A percentile compares a stretch with the other conserved stretches of the same genome.
These are phyloP conservation scores for Daldinia loculata DNA, from an alignment of 495 filamentous ascomycete species.

Conservation along the genomic window DNA sequence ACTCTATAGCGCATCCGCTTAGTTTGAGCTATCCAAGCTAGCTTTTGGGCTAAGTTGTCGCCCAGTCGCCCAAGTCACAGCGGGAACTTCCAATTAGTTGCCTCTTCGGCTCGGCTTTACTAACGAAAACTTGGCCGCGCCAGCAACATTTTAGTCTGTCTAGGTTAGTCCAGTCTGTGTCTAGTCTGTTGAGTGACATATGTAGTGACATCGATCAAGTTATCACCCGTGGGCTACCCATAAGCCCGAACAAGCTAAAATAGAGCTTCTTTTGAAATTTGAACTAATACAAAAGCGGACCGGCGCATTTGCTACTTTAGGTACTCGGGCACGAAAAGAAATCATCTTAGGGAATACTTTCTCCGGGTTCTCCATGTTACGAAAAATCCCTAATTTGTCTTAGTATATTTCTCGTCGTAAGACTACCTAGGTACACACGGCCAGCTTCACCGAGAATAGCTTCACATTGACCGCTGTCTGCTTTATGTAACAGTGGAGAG, in stretches of 20 bases:
- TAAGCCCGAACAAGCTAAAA: not conserved
- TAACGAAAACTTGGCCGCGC: not conserved
- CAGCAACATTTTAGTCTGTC: not conserved
- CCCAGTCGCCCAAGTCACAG: not conserved
- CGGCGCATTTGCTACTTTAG: not conserved
- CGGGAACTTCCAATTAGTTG: conserved; percentile 2
- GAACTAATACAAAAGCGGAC: not conserved
- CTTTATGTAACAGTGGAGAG: not conserved
- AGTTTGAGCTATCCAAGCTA: not conserved
- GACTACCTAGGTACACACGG: not conserved
- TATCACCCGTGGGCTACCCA: not conserved
- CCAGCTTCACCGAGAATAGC: not conserved
- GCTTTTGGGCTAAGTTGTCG: not conserved
- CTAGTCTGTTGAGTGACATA: not conserved
- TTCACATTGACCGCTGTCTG: conserved; percentile 1
- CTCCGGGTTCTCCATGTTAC: not conserved
- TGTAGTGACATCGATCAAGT: not conserved
- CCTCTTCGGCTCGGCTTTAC: not conserved
- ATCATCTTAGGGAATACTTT: not conserved
- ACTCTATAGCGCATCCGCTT: not conserved
- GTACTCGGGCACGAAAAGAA: too few species aligned
- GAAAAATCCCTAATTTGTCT: not conserved
- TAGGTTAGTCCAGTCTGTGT: not conserved
- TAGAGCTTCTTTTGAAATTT: not conserved
- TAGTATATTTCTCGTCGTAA: not conserved